A percentile compares a stretch with the other conserved stretches of the same genome.
These are phyloP conservation scores for Aspergillus incahuasiensis DNA, from an alignment of 495 filamentous ascomycete species.

Conservation along the genomic window DNA sequence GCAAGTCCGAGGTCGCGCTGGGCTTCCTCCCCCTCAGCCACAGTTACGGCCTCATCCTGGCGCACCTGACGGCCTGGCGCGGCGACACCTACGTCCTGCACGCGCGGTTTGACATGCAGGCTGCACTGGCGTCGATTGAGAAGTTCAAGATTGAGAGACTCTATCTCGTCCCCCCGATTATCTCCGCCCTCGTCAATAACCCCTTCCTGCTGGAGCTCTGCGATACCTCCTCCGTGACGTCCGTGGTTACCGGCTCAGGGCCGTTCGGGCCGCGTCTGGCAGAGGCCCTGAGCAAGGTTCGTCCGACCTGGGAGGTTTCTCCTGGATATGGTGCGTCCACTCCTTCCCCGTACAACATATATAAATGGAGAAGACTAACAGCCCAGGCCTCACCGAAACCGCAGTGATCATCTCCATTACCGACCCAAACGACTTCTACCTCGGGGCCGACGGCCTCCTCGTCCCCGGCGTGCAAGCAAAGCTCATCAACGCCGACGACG, in stretches of 20 bases:
- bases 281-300: neutral
- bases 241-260: neutral
- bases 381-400: neutral
- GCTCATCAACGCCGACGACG: slow-evolving; percentile 35
- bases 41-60: neutral
- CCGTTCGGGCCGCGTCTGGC: neutral
- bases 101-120: neutral
- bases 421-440: neutral
- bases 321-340: neutral
- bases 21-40: neutral
- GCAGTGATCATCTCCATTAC: neutral
- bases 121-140: neutral
- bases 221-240: neutral
- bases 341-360: no score
- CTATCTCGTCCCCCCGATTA: neutral
- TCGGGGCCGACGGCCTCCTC: neutral
- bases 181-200: neutral
- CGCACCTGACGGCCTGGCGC: neutral
- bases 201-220: neutral
- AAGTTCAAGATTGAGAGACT: neutral
- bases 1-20: neutral
- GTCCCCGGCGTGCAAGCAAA: neutral
- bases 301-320: neutral
- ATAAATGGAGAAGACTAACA: neutral
- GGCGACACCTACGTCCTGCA: neutral